These are phyloP conservation scores for Yamadazyma insecticola DNA, from an alignment of 805 yeast species.

Conservation along the genomic window DNA sequence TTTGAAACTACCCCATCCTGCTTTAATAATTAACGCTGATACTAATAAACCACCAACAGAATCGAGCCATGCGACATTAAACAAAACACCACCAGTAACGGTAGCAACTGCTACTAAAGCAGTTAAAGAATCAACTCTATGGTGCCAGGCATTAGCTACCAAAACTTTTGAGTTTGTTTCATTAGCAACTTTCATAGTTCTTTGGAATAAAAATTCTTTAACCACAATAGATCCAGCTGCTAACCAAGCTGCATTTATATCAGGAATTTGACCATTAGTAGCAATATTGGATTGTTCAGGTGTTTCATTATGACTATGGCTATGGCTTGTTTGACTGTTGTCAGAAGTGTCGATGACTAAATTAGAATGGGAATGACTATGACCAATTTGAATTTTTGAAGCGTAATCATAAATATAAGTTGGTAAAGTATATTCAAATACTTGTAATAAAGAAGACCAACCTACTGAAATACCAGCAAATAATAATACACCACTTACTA, in stretches of 20 bases:
- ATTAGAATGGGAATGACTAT: conserved; percentile 47
- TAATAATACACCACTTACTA: conserved; percentile 77
- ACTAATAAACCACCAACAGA: conserved; percentile 90
- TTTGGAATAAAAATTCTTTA: conserved; percentile 83
- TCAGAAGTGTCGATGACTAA: background rate
- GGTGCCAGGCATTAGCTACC: conserved; percentile 98
- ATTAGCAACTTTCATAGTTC: conserved; percentile 76
- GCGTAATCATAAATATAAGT: conserved; percentile 52
- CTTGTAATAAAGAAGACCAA: conserved; percentile 70
- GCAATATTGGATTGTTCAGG: background rate
- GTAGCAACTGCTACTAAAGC: conserved; percentile 87
- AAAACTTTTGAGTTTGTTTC: conserved; percentile 80
- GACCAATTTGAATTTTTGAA: conserved; percentile 43
- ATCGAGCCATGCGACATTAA: conserved; percentile 80
- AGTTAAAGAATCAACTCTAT: conserved; percentile 89
- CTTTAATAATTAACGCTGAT: conserved; percentile 73
- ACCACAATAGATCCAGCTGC: conserved; percentile 84
- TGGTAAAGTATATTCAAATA: conserved; percentile 66
- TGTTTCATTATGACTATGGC: conserved; percentile 18
- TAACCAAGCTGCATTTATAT: conserved; percentile 93
- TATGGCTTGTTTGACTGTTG: conserved; percentile 3
- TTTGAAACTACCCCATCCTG: conserved; percentile 74
- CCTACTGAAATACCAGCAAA: conserved; percentile 91
- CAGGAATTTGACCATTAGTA: conserved; percentile 25
- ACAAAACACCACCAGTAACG: conserved; percentile 77